phyloP scores from a whole-genome alignment of 306 rosid species.

The Castanea sativa region DNA sequence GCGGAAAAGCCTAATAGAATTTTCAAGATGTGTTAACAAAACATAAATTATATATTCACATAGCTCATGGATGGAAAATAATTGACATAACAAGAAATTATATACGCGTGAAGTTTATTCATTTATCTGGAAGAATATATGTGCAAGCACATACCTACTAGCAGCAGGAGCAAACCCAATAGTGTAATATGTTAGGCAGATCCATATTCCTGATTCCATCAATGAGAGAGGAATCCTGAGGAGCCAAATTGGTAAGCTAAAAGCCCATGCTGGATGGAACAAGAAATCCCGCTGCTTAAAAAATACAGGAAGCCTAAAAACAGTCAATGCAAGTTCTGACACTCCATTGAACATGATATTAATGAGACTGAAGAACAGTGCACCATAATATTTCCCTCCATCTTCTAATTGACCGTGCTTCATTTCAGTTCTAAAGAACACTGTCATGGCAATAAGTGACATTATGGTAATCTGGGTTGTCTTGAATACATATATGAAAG shows the following conservation, averaged over 20 bases:
- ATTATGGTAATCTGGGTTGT: slow-evolving; percentile 58
- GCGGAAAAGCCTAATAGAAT: slow-evolving; percentile 56
- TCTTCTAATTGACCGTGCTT: slow-evolving; percentile 51
- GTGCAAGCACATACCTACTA: slow-evolving; percentile 48
- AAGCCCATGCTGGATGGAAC: slow-evolving; percentile 73
- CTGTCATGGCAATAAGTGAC: slow-evolving; percentile 63
- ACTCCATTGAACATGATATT: slow-evolving; percentile 81
- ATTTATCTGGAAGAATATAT: background rate
- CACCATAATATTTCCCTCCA: slow-evolving; percentile 63
- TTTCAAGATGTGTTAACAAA: slow-evolving; percentile 11
- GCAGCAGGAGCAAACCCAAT: slow-evolving; percentile 81
- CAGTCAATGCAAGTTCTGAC: slow-evolving; percentile 68
- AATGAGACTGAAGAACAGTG: slow-evolving; percentile 57
- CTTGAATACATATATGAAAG: slow-evolving; percentile 64
- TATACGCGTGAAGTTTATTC: background rate
- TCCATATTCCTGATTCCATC: slow-evolving; percentile 72
- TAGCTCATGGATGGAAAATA: slow-evolving; percentile 1
- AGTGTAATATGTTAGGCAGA: slow-evolving; percentile 63
- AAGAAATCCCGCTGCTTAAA: slow-evolving; percentile 71
- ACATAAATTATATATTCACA: slow-evolving; percentile 12
- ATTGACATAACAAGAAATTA: background rate
- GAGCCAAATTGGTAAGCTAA: slow-evolving; percentile 69
- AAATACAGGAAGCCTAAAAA: slow-evolving; percentile 63
- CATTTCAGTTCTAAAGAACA: slow-evolving; percentile 68
- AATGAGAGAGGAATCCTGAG: slow-evolving; percentile 70